Evolutionary conservation across 805 yeast genomes (phyloP).

Genomic region (Alloascoidea africana): DNA sequence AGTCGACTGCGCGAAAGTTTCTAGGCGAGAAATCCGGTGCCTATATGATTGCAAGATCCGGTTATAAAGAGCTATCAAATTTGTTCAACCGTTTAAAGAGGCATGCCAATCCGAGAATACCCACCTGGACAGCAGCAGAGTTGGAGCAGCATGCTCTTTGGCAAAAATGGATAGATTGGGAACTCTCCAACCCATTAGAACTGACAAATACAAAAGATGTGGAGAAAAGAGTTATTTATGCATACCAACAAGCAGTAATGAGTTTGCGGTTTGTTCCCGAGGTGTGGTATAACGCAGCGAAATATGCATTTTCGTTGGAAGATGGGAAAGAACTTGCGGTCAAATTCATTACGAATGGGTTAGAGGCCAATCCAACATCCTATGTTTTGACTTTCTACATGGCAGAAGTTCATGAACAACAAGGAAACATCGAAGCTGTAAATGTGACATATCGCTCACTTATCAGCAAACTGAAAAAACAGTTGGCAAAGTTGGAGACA

Average conservation of each 20-base stretch:
- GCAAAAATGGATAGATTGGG: slow-evolving; percentile 72
- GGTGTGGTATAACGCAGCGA: slow-evolving; percentile 47
- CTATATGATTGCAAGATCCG: slow-evolving; percentile 77
- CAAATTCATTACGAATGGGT: slow-evolving; percentile 36
- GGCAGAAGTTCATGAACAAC: slow-evolving; percentile 56
- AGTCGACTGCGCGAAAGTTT: slow-evolving; percentile 69
- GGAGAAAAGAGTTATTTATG: slow-evolving; percentile 46
- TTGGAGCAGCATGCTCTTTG: slow-evolving; percentile 35
- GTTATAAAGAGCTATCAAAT: slow-evolving; percentile 55
- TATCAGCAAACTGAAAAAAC: slow-evolving; percentile 27
- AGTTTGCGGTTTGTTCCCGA: slow-evolving; percentile 52
- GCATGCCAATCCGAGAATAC: slow-evolving; percentile 10
- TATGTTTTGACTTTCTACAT: slow-evolving; percentile 48
- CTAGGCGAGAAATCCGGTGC: slow-evolving; percentile 70
- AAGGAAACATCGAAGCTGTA: slow-evolving; percentile 33
- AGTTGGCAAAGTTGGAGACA: slow-evolving; percentile 18
- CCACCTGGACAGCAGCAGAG: slow-evolving; percentile 13
- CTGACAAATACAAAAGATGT: slow-evolving; percentile 31
- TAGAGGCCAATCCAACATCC: slow-evolving; percentile 54
- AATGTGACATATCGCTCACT: slow-evolving; percentile 33
- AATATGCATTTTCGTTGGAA: slow-evolving; percentile 21
- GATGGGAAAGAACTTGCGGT: slow-evolving; percentile 15
- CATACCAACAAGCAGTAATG: slow-evolving; percentile 56
- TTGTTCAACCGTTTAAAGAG: slow-evolving; percentile 33
- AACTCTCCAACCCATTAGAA: slow-evolving; percentile 52